Base-by-base conservation (phyloP, 441 rosid genomes). In the Populus hybrid region DNA sequence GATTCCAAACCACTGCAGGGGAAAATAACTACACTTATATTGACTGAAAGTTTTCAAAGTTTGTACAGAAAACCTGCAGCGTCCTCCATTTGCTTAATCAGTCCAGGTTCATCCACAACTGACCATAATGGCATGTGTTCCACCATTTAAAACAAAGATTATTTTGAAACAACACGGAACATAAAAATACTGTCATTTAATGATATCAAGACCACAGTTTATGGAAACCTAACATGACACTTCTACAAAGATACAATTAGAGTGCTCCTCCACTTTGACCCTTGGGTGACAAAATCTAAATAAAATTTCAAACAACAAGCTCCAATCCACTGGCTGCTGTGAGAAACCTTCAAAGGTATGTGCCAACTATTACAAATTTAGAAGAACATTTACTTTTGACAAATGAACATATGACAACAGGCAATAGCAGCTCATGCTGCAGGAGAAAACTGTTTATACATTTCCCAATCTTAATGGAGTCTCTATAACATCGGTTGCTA, bases 1-100 rank as follows among this genome's bases (percentile, higher is more conserved):
- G 98, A 85, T 95, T 95, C 99, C 98, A 95, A 77, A 94, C 97
- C 80, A 94, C 98, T 95, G 87, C 82, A 84, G 19, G 68, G 24
- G 19, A 67, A 74, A 69, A 69, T 42, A 34, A 72, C 73, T 46
- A 11, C 30, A 64, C 24, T 14, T n/a, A 64, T 71, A n/a, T 71
- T 34, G 65, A 78, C 68, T 23, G 24, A 16, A 19, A 26, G 73
- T 61, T 67, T 14, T 74, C 42, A 68, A 68, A 14, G 34, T 65
- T 78, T 64, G 21, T 21, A 30, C 26, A 42, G 53, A 61, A 35
- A 53, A 50, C 69, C 12, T 21, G 14, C 19, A 5, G 19, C 21
- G 14, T 53, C 24, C 57, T 57, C 7, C 42, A 23, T 46, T 53
- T 18, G 9, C 57, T 50, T 50, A 66, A 11, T 66, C 57, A 34